Conservation (phyloP, 108 stramenopile genomes). For the Poteriospumella lacustris region DNA sequence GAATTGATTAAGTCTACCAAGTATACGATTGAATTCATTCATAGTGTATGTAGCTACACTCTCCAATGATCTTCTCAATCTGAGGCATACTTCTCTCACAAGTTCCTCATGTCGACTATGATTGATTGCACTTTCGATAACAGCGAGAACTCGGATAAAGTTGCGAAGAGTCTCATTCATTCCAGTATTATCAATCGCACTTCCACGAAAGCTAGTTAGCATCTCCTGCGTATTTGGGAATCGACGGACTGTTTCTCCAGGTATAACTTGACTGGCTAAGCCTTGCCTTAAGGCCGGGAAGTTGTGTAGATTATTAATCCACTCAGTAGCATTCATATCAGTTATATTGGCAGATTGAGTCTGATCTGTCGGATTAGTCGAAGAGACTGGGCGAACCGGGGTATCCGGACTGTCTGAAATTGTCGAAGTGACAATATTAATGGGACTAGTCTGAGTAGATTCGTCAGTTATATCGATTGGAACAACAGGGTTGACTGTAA, state of each 20-base stretch:
- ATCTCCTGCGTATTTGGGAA: slow-evolving; percentile 2
- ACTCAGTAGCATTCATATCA: slow-evolving; percentile 8
- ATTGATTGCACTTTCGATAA: slow-evolving; percentile 8
- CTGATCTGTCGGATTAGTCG: slow-evolving; percentile 6
- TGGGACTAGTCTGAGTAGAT: slow-evolving; percentile 7
- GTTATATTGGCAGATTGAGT: slow-evolving; percentile 8
- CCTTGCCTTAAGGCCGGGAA: slow-evolving; percentile 2
- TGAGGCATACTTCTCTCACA: slow-evolving; percentile 7
- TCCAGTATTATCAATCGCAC: slow-evolving; percentile 2
- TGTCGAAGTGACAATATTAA: slow-evolving; percentile 8
- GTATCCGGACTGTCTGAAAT: slow-evolving; percentile 2
- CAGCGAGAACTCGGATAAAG: slow-evolving; percentile 6
- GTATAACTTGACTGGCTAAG: slow-evolving; percentile 2
- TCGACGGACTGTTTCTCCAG: slow-evolving; percentile 6
- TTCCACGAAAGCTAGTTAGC: slow-evolving; percentile 2
- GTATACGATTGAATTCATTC: slow-evolving; percentile 3
- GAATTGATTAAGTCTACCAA: slow-evolving; percentile 8
- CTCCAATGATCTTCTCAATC: slow-evolving; percentile 2
- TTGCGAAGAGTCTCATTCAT: slow-evolving; percentile 7
- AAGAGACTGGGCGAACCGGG: background rate
- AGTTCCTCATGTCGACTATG: slow-evolving; percentile 7
- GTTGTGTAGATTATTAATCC: slow-evolving; percentile 8
- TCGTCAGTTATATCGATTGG: slow-evolving; percentile 2
- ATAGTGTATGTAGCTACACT: slow-evolving; percentile 3
- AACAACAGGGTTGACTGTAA: slow-evolving; percentile 7